These are phyloP conservation scores for Arachnopeziza araneosa DNA, from an alignment of 2,329 filamentous ascomycete species.

Conservation along the genomic window DNA sequence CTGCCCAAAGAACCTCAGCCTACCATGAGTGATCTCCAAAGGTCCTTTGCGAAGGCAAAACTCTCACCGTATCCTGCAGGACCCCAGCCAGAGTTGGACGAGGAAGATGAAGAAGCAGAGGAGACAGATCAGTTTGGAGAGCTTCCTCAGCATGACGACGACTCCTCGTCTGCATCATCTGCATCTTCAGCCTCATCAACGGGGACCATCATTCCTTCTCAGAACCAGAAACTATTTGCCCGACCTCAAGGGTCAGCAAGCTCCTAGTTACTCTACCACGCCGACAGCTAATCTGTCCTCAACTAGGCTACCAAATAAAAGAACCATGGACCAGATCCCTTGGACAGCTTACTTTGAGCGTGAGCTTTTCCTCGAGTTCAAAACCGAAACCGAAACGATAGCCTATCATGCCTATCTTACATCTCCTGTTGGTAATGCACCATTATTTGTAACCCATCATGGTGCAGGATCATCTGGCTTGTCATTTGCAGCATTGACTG, in stretches of 20 bases:
- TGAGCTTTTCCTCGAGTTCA: conserved; percentile 67
- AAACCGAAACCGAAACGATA: conserved; percentile 40
- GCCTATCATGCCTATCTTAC: conserved; percentile 84
- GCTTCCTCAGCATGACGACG: conserved; percentile 44
- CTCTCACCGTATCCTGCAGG: conserved; percentile 50
- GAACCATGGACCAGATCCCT: conserved; percentile 35
- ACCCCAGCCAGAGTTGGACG: conserved; percentile 42
- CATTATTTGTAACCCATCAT: conserved; percentile 90
- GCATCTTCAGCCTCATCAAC: conserved; percentile 88
- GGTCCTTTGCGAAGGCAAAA: conserved; percentile 72
- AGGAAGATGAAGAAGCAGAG: conserved; percentile 42
- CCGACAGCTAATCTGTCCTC: conserved; percentile 9
- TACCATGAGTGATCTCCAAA: conserved; percentile 75
- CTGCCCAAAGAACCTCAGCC: not conserved
- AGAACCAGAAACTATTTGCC: conserved; percentile 67
- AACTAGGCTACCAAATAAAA: conserved; percentile 27
- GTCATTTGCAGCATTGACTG: conserved; percentile 78
- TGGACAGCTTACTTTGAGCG: conserved; percentile 92
- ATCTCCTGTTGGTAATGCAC: conserved; percentile 65
- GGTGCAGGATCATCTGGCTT: conserved; percentile 90
- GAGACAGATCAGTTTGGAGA: conserved; percentile 36
- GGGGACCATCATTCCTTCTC: conserved; percentile 81
- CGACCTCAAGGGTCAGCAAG: conserved; percentile 58
- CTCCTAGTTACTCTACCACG: conserved; percentile 4
- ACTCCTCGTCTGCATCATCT: conserved; percentile 66